These are phyloP conservation scores for Botryotinia calthae DNA, from an alignment of 2,329 filamentous ascomycete genomes.

Conservation along the genomic window DNA sequence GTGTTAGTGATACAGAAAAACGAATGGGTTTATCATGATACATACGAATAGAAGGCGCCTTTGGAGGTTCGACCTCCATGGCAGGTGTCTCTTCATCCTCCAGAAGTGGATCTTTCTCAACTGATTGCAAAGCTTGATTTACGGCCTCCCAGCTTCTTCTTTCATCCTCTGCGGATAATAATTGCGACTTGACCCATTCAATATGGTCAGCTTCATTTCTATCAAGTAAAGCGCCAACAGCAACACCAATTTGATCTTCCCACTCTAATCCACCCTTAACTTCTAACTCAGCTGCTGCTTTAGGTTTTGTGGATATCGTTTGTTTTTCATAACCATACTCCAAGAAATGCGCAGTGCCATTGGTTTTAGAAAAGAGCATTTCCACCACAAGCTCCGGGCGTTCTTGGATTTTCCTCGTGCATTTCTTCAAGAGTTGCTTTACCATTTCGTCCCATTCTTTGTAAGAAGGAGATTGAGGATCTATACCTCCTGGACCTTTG, in stretches of 20 bases:
- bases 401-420: constrained; percentile 80
- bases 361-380: constrained; percentile 91
- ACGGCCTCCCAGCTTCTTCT: constrained; percentile 75
- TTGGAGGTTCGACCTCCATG: constrained; percentile 38
- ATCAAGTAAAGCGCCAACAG: constrained; percentile 75
- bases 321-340: constrained; percentile 89
- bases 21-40: constrained; percentile 20
- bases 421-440: constrained; percentile 77
- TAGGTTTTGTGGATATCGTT: constrained; percentile 60
- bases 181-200: constrained; percentile 75
- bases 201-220: constrained; percentile 73
- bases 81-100: constrained; percentile 39
- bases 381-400: constrained; percentile 84
- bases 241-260: constrained; percentile 69
- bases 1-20: constrained; percentile 26
- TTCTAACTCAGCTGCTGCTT: constrained; percentile 76
- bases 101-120: constrained; percentile 42
- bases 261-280: constrained; percentile 69
- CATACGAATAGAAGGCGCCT: constrained; percentile 55
- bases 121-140: constrained; percentile 56
- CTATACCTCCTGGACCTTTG: constrained; percentile 77
- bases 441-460: constrained; percentile 91
- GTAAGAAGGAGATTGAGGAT: constrained; percentile 63
- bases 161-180: constrained; percentile 68
- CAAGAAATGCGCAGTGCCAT: constrained; percentile 77